Percentiles rank a stretch among this genome's conserved stretches.
phyloP scores from a whole-genome alignment of 208 protist species.

The Acanthamoeba castellanii region DNA sequence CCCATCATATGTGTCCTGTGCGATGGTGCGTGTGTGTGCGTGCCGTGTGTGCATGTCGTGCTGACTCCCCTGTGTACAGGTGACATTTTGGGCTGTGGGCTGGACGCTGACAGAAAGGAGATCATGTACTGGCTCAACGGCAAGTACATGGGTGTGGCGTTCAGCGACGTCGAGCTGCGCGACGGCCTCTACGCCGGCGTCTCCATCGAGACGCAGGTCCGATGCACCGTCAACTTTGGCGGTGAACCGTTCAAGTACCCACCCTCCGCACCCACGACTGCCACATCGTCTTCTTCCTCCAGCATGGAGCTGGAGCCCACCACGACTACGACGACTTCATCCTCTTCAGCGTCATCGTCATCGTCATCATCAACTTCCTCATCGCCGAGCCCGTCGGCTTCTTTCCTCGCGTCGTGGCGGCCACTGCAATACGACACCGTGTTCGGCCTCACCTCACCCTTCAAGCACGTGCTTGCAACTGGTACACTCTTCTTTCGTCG shows the following conservation, averaged over 20 bases:
- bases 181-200: conserved; percentile 61
- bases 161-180: conserved; percentile 1
- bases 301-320: too few relatives aligned
- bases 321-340: background rate
- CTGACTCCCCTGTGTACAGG: too few relatives aligned
- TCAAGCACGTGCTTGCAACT: background rate
- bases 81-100: conserved; percentile 31
- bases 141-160: conserved; percentile 51
- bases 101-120: background rate
- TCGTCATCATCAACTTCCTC: background rate
- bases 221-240: conserved; percentile 46
- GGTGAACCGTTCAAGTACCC: conserved; percentile 32
- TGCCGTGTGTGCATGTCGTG: background rate
- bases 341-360: background rate
- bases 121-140: conserved; percentile 72
- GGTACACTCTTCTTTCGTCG: background rate
- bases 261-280: background rate
- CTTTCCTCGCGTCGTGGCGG: conserved; percentile 30
- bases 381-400: background rate
- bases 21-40: background rate
- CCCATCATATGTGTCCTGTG: background rate
- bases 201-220: conserved; percentile 45
- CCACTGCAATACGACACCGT: conserved; percentile 38
- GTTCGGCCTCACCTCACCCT: background rate
- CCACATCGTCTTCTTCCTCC: too few relatives aligned